phyloP scores from a whole-genome alignment of 2,329 filamentous ascomycete species.

The Pseudomassariella vexata region DNA sequence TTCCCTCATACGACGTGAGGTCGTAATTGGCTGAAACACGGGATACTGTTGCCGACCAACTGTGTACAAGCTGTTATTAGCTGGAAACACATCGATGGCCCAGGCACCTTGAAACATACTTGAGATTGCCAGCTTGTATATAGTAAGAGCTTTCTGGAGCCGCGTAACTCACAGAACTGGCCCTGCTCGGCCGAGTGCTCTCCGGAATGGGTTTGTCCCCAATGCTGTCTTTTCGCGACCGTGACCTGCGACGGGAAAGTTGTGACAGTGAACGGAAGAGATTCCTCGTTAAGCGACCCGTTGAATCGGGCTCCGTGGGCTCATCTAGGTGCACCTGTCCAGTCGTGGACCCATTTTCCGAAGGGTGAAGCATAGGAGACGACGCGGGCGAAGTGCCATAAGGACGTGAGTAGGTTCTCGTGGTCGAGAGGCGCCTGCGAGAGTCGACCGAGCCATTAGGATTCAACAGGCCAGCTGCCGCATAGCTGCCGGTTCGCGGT shows the following conservation, averaged over 20 bases:
- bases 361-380: conserved; percentile 14
- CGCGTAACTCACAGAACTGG: conserved; percentile 25
- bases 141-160: conserved; percentile 12
- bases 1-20: conserved; percentile 37
- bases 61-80: conserved; percentile 10
- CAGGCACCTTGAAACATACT: conserved; percentile 9
- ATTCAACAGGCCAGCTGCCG: conserved; percentile 35
- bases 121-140: conserved; percentile 8
- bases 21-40: conserved; percentile 38
- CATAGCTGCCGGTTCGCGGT: conserved; percentile 35
- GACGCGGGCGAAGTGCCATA: conserved; percentile 12
- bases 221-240: conserved; percentile 23
- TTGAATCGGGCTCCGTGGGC: conserved; percentile 9
- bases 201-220: conserved; percentile 16
- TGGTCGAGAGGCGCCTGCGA: conserved; percentile 21
- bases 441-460: conserved; percentile 26
- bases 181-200: conserved; percentile 18
- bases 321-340: conserved; percentile 3
- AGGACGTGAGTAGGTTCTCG: conserved; percentile 19
- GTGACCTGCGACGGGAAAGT: conserved; percentile 14
- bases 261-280: conserved; percentile 32
- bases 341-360: conserved; percentile 6
- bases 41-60: conserved; percentile 24
- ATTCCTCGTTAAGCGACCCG: conserved; percentile 17
- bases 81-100: conserved; percentile 5